Conservation (phyloP, 1,139 yeast species). For the Candida sanyaensis region DNA sequence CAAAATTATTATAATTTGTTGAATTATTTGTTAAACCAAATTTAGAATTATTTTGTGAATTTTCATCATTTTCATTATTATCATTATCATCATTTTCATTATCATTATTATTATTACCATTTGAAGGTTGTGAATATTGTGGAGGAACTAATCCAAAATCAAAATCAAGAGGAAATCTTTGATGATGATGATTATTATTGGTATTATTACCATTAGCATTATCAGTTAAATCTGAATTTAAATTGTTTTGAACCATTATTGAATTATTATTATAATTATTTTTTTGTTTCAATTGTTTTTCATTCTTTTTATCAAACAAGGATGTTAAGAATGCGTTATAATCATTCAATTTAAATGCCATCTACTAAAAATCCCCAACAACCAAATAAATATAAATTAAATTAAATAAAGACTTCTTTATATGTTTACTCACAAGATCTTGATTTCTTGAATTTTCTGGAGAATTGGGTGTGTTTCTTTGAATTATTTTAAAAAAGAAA, state of each 20-base stretch:
- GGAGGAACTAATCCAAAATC: constrained; percentile 28
- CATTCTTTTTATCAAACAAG: constrained; percentile 25
- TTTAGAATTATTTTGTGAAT: background rate
- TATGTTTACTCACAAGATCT: background rate
- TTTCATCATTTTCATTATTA: background rate
- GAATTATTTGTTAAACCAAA: background rate
- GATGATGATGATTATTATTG: background rate
- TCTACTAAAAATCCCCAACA: constrained; percentile 8
- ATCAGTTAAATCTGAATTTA: background rate
- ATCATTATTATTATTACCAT: constrained; percentile 3
- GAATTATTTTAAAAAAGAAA: too few relatives aligned
- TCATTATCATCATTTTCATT: background rate
- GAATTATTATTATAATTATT: background rate
- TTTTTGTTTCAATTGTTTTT: constrained; percentile 5
- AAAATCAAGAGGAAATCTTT: constrained; percentile 30
- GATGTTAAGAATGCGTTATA: constrained; percentile 33
- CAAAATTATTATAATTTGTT: constrained; percentile 1
- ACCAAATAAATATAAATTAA: too few relatives aligned
- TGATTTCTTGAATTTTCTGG: background rate
- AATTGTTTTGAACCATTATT: constrained; percentile 1
- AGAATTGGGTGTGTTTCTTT: too few relatives aligned
- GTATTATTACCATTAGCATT: background rate
- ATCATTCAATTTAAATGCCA: constrained; percentile 35
- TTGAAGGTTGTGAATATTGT: background rate
- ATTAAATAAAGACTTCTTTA: background rate